A percentile compares a stretch with the other conserved stretches of the same genome.
phyloP scores from a whole-genome alignment of 2,329 filamentous ascomycete genomes.

The Pseudogymnoascus sp. region DNA sequence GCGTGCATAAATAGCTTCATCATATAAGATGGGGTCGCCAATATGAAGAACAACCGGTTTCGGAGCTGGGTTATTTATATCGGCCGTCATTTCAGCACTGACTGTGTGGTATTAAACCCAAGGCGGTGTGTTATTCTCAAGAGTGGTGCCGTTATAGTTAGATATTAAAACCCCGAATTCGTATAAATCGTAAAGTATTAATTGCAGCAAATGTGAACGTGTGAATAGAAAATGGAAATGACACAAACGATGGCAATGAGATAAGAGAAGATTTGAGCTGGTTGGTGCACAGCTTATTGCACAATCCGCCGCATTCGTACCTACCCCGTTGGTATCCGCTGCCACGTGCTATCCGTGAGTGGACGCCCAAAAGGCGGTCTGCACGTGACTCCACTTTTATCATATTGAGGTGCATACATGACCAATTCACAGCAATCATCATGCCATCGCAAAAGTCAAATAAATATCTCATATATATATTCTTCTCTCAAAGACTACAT shows the following conservation, averaged over 20 bases:
- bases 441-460: background rate
- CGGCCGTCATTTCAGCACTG: constrained; percentile 1
- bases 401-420: background rate
- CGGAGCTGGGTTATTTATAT: background rate
- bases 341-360: constrained; percentile 5
- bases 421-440: background rate
- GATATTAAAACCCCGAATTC: background rate
- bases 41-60: constrained; percentile 28
- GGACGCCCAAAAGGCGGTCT: background rate
- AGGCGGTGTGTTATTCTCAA: background rate
- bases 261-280: constrained; percentile 3
- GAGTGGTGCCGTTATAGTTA: background rate
- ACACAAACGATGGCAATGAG: background rate
- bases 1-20: constrained; percentile 20
- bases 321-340: background rate
- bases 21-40: constrained; percentile 29
- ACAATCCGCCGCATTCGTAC: constrained; percentile 6
- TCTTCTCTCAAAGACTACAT: background rate
- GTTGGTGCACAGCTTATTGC: background rate
- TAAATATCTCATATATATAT: background rate
- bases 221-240: background rate
- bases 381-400: constrained; percentile 8
- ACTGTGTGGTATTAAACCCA: background rate
- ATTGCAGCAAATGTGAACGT: background rate
- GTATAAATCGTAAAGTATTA: background rate